These are phyloP conservation scores for Amaranthus tricolor DNA, from an alignment of 179 eudicot genomes.

Conservation along the genomic window DNA sequence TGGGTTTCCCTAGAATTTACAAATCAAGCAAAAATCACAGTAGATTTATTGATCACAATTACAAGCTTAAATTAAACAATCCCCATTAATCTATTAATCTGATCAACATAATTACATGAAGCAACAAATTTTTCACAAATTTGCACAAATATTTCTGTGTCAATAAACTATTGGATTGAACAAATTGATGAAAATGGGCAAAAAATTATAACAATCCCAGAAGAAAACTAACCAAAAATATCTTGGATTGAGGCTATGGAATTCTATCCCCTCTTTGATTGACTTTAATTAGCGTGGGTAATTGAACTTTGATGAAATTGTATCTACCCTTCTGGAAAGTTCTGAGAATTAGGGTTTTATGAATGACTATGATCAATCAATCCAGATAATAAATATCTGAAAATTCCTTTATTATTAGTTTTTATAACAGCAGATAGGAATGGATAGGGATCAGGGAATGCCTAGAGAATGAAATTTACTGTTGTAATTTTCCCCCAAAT, in stretches of 20 bases:
- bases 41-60: background rate
- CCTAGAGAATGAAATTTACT: background rate
- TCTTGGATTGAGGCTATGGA: background rate
- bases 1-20: background rate
- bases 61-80: slow-evolving; percentile 14
- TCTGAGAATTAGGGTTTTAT: slow-evolving; percentile 4
- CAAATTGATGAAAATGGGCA: too few species aligned
- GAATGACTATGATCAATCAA: background rate
- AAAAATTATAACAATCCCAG: background rate
- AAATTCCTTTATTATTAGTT: too few species aligned
- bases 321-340: background rate
- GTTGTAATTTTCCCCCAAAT: background rate
- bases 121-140: slow-evolving; percentile 22
- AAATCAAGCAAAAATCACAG: background rate
- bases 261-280: background rate
- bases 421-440: background rate
- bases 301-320: background rate
- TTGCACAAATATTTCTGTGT: slow-evolving; percentile 15
- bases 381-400: background rate
- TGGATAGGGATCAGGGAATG: background rate
- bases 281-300: background rate
- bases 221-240: slow-evolving; percentile 19
- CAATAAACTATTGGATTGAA: slow-evolving; percentile 16
- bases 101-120: slow-evolving; percentile 15
- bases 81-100: background rate